Evolutionary conservation across 345 rosid species (phyloP).

Genomic region (Cardamine resedifolia): DNA sequence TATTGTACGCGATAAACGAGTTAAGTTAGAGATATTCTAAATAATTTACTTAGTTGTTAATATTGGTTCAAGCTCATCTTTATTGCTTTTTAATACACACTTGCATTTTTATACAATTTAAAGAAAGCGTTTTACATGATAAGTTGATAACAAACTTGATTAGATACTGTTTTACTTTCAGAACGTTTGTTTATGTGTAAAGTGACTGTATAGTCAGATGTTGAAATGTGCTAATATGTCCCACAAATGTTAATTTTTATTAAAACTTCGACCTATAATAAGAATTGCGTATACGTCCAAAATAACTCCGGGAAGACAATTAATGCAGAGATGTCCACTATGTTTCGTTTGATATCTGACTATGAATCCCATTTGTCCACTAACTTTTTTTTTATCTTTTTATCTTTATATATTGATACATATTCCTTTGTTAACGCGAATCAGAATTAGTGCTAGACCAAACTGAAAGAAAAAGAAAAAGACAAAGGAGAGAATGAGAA

Average conservation of each 20-base stretch:
- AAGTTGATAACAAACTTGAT: not conserved
- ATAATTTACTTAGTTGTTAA: too few species aligned
- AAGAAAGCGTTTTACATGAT: too few species aligned
- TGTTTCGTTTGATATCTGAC: conserved; percentile 35
- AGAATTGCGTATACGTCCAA: conserved; percentile 30
- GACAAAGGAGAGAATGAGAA: conserved; percentile 12
- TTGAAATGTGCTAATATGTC: not conserved
- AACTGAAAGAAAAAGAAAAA: not conserved
- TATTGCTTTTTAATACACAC: too few species aligned
- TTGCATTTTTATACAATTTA: too few species aligned
- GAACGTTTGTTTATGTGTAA: not conserved
- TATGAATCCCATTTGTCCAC: conserved; percentile 33
- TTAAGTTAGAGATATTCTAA: too few species aligned
- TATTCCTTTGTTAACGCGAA: not conserved
- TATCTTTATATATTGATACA: not conserved
- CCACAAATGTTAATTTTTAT: not conserved
- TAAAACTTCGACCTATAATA: not conserved
- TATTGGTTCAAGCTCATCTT: too few species aligned
- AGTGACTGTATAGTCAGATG: conserved; percentile 26
- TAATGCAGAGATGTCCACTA: conserved; percentile 32
- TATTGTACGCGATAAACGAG: too few species aligned
- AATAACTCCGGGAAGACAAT: conserved; percentile 14
- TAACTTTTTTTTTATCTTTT: conserved; percentile 14
- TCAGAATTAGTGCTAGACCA: not conserved
- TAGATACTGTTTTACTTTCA: not conserved